Evolutionary conservation across 148 eudicot genomes (phyloP).

Genomic region (Rhododendron ovatum): DNA sequence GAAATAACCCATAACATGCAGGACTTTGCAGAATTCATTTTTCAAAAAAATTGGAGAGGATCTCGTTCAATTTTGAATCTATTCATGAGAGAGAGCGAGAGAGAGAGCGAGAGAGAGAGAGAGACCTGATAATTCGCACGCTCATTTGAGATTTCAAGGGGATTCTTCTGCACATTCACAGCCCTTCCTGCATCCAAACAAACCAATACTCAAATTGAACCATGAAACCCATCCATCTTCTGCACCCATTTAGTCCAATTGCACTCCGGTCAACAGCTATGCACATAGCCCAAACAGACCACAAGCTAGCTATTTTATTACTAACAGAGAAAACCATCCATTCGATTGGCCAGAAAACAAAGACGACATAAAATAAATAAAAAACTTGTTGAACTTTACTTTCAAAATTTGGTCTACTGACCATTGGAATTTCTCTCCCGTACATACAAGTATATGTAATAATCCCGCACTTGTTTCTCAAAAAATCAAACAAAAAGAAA

Average conservation of each 20-base stretch:
- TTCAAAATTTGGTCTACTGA: conserved; percentile 4
- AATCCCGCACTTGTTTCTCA: conserved; percentile 3
- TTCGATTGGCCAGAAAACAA: neutral
- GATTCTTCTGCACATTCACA: neutral
- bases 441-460: conserved; percentile 19
- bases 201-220: conserved; percentile 7
- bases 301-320: neutral
- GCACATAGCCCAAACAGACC: conserved; percentile 9
- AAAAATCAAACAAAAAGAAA: neutral
- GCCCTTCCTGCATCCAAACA: conserved; percentile 22
- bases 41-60: neutral
- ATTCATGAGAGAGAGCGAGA: neutral
- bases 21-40: neutral
- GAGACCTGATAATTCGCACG: conserved; percentile 2
- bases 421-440: conserved; percentile 3
- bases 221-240: neutral
- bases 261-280: conserved; percentile 11
- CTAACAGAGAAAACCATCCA: neutral
- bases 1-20: neutral
- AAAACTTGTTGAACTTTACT: neutral
- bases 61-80: neutral
- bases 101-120: neutral
- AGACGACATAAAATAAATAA: neutral
- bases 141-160: neutral
- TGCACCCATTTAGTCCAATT: neutral